Base-by-base conservation (phyloP, 129 eudicot genomes). In the Flaveria bidentis region DNA sequence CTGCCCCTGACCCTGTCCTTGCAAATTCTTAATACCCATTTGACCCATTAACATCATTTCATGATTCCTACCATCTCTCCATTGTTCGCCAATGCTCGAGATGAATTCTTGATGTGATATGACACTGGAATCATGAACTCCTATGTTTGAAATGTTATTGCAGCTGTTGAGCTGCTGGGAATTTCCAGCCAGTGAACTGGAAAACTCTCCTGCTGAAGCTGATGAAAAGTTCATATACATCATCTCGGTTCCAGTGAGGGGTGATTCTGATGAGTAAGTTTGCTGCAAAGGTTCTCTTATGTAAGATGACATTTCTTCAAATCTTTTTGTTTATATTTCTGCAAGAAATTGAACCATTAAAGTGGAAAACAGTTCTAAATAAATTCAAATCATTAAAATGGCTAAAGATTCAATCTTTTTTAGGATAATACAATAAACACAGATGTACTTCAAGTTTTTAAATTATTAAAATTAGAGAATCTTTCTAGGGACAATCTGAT, bases 181-280 rank as follows among this genome's bases (percentile, higher is more conserved):
- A 81, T 64, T 76, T 64, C 83, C 85, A 7, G 81, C 73, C 81
- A 85, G 74, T 72, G 87, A 25, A 79, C 84, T 82, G 12, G 88
- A 79, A 74, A 76, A 88, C 23, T 85, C 76, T 33, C 81, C 87
- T n/a, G 91, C 28, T 51, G 78, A 84, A 33, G 89, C 76, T 60
- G 96, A 78, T 72, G 85, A 60, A 52, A 53, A 88, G 72, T 86
- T 86, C 90, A 81, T 88, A 66, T 88, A 88, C 88, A 84, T 86
- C 85, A 86, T 84, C 73, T 73, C 72, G 76, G 86, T 90, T 41
- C 82, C 85, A 7, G 83, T 71, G 8, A 82, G 75, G 0, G 86
- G 84, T 28, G 91, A 49, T 72, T 88, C 90, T 71, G 96, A 83
- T 62, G 96, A 79, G 76, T 85, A 85, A 22, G 92, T 77, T 75